Conservation (phyloP, 805 yeast species). For the Candida succiphila region DNA sequence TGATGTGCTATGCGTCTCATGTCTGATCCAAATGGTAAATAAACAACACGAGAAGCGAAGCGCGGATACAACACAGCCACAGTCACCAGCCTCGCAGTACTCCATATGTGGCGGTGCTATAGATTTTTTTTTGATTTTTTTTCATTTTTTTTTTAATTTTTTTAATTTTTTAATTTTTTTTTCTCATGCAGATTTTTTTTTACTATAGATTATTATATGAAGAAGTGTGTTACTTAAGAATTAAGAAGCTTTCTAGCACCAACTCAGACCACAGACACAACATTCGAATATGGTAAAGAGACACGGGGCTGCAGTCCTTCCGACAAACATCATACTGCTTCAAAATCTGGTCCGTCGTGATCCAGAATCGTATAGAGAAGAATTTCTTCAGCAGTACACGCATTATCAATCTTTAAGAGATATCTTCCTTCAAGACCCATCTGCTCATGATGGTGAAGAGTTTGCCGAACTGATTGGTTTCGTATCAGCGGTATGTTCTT, state of each 20-base stretch:
- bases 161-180: not conserved
- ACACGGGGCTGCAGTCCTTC: conserved; percentile 87
- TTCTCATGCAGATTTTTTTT: not conserved
- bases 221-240: too few relatives aligned
- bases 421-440: conserved; percentile 67
- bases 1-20: too few relatives aligned
- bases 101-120: too few relatives aligned
- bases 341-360: conserved; percentile 92
- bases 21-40: too few relatives aligned
- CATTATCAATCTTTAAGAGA: conserved; percentile 90
- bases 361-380: conserved; percentile 90
- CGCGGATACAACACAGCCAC: too few relatives aligned
- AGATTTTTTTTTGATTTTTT: too few relatives aligned
- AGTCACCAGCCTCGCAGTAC: too few relatives aligned
- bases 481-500: conserved; percentile 82
- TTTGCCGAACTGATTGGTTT: conserved; percentile 83
- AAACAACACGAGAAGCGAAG: too few relatives aligned
- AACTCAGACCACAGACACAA: too few relatives aligned
- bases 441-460: conserved; percentile 49
- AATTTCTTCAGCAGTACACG: conserved; percentile 83
- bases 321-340: conserved; percentile 81
- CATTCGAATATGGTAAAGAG: conserved; percentile 57
- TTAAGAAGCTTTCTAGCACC: too few relatives aligned
- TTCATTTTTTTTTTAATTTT: not conserved
- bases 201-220: too few relatives aligned